Evolutionary conservation across 768 basidiomycete genomes (phyloP).

Genomic region (Hemileccinum rubropunctum): DNA sequence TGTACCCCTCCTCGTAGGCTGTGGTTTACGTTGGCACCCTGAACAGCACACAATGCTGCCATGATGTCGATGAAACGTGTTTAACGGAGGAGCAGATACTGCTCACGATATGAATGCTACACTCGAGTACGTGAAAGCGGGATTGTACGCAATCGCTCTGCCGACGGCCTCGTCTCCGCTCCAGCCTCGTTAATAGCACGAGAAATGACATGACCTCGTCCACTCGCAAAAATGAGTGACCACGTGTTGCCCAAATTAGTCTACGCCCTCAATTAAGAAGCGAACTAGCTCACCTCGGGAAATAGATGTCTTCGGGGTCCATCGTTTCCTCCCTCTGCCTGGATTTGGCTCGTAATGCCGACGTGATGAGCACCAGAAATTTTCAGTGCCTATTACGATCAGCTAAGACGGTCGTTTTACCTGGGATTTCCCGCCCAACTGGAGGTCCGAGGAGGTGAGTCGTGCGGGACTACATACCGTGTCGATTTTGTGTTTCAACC

Average conservation of each 20-base stretch:
- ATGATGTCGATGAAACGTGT: constrained; percentile 24
- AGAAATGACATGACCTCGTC: background rate
- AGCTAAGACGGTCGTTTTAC: constrained; percentile 9
- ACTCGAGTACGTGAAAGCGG: constrained; percentile 26
- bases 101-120: constrained; percentile 21
- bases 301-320: constrained; percentile 25
- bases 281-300: constrained; percentile 22
- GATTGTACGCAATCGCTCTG: constrained; percentile 16
- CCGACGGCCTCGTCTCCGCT: constrained; percentile 22
- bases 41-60: constrained; percentile 21
- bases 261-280: background rate
- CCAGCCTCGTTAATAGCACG: constrained; percentile 11
- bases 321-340: constrained; percentile 9
- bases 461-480: background rate
- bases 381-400: constrained; percentile 5
- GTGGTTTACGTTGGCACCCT: constrained; percentile 31
- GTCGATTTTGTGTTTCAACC: constrained; percentile 5
- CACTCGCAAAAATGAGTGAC: constrained; percentile 4
- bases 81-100: constrained; percentile 8
- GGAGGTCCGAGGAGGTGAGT: constrained; percentile 26
- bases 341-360: constrained; percentile 11
- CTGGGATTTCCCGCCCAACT: constrained; percentile 8
- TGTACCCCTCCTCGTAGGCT: constrained; percentile 22
- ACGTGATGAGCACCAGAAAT: constrained; percentile 20
- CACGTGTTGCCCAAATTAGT: constrained; percentile 18